Conservation (phyloP, 345 rosid genomes). For the Citrus hindsii region DNA sequence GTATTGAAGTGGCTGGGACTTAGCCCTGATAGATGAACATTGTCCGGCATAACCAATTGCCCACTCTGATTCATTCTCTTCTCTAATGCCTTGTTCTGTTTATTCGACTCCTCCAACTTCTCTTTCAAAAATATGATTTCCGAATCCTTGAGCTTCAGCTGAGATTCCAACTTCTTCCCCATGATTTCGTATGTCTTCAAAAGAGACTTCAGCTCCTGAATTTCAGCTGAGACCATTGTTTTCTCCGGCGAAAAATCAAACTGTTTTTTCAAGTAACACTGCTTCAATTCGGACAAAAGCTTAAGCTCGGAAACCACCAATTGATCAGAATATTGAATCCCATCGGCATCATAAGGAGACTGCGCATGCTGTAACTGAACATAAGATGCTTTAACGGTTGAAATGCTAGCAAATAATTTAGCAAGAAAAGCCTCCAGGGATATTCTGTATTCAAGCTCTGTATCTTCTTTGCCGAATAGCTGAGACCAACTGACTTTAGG, state of each 20-base stretch:
- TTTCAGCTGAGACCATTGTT: conserved; percentile 57
- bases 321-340: conserved; percentile 68
- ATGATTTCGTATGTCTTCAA: conserved; percentile 54
- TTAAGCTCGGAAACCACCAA: conserved; percentile 56
- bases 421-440: conserved; percentile 71
- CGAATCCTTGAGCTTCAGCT: conserved; percentile 69
- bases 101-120: conserved; percentile 44
- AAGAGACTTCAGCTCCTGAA: conserved; percentile 69
- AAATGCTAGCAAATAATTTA: conserved; percentile 68
- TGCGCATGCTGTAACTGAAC: conserved; percentile 78
- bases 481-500: conserved; percentile 26
- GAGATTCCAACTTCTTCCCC: conserved; percentile 75
- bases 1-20: conserved; percentile 48
- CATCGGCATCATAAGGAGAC: conserved; percentile 77
- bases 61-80: conserved; percentile 68
- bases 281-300: conserved; percentile 78
- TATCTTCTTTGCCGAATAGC: conserved; percentile 43
- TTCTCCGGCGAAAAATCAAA: conserved; percentile 56
- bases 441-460: conserved; percentile 32
- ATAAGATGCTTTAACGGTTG: conserved; percentile 71
- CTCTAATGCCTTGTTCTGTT: conserved; percentile 47
- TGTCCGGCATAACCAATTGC: conserved; percentile 48
- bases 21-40: conserved; percentile 48
- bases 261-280: conserved; percentile 67
- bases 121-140: conserved; percentile 65